Conservation (phyloP, 768 basidiomycete genomes). For the Mycena belliarum region DNA sequence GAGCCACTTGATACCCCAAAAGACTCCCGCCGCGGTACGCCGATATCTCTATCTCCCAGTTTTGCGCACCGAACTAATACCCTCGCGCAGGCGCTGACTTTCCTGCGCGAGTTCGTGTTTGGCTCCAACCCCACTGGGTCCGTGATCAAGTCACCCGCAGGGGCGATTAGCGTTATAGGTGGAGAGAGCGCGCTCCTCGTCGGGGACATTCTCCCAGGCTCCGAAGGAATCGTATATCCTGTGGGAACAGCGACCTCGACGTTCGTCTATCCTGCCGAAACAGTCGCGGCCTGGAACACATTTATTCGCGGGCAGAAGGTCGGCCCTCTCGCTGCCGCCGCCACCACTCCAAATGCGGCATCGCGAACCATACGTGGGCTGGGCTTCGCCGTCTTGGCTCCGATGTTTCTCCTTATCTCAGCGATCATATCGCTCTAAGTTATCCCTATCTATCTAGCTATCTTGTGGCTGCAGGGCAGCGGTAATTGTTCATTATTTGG, state of each 20-base stretch:
- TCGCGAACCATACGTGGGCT: neutral
- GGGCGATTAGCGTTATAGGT: conserved; percentile 37
- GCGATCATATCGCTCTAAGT: conserved; percentile 5
- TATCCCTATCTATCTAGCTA: conserved; percentile 5
- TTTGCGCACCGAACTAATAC: neutral
- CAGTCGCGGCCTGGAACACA: conserved; percentile 55
- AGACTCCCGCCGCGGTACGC: conserved; percentile 40
- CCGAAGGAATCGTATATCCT: conserved; percentile 58
- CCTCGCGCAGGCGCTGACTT: conserved; percentile 51
- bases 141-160: conserved; percentile 37
- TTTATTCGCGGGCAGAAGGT: conserved; percentile 43
- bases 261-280: conserved; percentile 55
- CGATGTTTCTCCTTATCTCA: neutral
- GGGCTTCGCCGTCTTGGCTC: neutral
- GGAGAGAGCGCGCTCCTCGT: conserved; percentile 52
- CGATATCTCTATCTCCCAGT: neutral
- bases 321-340: neutral
- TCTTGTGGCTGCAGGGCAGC: neutral
- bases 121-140: conserved; percentile 62
- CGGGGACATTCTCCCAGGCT: conserved; percentile 51
- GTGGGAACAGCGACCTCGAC: conserved; percentile 50
- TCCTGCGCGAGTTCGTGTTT: conserved; percentile 68
- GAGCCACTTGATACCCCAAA: conserved; percentile 42
- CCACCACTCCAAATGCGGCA: neutral
- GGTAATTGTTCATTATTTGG: neutral